Evolutionary conservation across 257 asterid species (phyloP), one percentile per base, ranked within the genome.

Genomic region (Primulina tabacum): DNA sequence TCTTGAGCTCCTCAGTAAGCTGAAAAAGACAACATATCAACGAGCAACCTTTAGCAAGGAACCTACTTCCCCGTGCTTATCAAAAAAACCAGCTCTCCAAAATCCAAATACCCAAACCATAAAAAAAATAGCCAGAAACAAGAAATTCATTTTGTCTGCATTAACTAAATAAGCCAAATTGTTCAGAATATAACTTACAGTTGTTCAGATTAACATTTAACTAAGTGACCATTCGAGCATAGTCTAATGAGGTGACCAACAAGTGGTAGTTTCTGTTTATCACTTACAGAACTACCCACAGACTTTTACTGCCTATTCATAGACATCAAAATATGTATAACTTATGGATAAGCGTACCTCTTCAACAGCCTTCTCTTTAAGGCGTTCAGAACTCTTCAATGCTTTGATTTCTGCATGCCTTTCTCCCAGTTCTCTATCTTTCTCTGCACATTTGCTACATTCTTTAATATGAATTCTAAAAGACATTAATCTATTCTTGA

Each of bases 301-400:
- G 20, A 70, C 21, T 34, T 66, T 43, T 40, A 59, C 55, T 20
- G 70, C 60, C 68, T 62, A 21, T 32, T 64, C 50, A 57, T 33
- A 70, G 62, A 26, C 33, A 55, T 62, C 62, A 35, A 61, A 57
- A 43, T 40, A 17, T 2, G 26, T 18, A 52, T 58, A 50, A 9
- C 17, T n/a, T 21, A 14, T 30, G 67, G 40, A 7, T 33, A 37
- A 67, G 28, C 18, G 62, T 84, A 90, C 97, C 96, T 90, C 97
- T 78, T 90, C 97, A 75, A 90, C 90, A 26, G 96, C 97, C 80
- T 85, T 90, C 82, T 90, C 85, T 75, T 84, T 90, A 64, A 88
- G 80, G 73, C 95, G 95, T 73, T 90, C 92, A 8, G 96, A 84
- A 71, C 73, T 76, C 84, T 84, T 90, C 83, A 90, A 71, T 18